Evolutionary conservation across 768 basidiomycete genomes (phyloP).

Genomic region (Mycena crocata): DNA sequence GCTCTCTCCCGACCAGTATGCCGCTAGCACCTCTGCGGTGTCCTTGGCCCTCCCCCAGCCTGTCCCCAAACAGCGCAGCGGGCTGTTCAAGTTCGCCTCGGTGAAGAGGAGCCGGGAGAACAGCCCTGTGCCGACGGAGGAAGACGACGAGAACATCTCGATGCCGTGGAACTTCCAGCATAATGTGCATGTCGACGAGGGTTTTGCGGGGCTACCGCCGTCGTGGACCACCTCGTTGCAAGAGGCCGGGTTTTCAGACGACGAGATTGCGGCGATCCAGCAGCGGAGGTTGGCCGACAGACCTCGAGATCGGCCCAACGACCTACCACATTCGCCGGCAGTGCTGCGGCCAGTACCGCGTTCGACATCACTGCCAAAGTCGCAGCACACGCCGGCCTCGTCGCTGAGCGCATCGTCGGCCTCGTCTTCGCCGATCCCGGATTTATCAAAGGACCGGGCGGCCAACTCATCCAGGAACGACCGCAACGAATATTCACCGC

Average conservation of each 20-base stretch:
- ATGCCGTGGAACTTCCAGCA: conserved; percentile 87
- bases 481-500: too few relatives aligned
- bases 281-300: conserved; percentile 44
- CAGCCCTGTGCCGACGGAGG: conserved; percentile 18
- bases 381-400: conserved; percentile 29
- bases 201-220: conserved; percentile 74
- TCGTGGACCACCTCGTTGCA: conserved; percentile 76
- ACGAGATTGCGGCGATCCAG: conserved; percentile 74
- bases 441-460: not conserved
- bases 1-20: conserved; percentile 49
- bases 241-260: conserved; percentile 72
- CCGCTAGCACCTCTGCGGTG: conserved; percentile 47
- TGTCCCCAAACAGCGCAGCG: conserved; percentile 39
- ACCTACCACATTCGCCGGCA: conserved; percentile 14
- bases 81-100: conserved; percentile 58
- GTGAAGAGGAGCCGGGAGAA: conserved; percentile 42
- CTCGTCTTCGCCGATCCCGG: conserved; percentile 21
- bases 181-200: conserved; percentile 84
- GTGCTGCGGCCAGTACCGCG: conserved; percentile 27
- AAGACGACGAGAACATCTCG: conserved; percentile 72
- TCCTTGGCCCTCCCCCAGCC: conserved; percentile 50
- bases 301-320: conserved; percentile 13
- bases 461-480: too few relatives aligned
- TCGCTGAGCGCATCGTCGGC: conserved; percentile 27
- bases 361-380: conserved; percentile 27